Conservation (phyloP, 768 basidiomycete genomes). For the Dacryopinax primogenitus region DNA sequence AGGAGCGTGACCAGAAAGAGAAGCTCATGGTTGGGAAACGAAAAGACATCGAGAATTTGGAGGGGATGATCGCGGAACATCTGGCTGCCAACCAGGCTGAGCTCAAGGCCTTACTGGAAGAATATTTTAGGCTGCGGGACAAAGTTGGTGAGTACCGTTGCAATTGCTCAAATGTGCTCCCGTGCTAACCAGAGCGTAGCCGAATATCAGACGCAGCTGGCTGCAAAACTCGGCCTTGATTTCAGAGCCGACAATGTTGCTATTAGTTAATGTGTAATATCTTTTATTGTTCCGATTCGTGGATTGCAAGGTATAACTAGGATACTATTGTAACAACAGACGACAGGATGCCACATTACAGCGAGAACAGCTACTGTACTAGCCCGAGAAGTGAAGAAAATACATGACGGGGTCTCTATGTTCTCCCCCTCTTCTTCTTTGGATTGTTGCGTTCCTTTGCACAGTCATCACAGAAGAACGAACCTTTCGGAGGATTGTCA, state of each 20-base stretch:
- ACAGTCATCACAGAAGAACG: slow-evolving; percentile 11
- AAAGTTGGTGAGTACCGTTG: slow-evolving; percentile 44
- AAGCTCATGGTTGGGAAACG: slow-evolving; percentile 64
- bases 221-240: background rate
- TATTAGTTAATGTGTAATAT: background rate
- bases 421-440: slow-evolving; percentile 1
- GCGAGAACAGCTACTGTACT: background rate
- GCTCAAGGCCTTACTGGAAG: slow-evolving; percentile 64
- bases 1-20: slow-evolving; percentile 59
- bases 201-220: background rate
- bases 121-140: slow-evolving; percentile 71
- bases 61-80: slow-evolving; percentile 60
- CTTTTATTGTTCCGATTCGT: background rate
- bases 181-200: background rate
- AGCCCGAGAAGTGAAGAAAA: background rate
- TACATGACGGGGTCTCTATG: background rate
- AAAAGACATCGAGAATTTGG: slow-evolving; percentile 42
- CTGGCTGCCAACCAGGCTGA: slow-evolving; percentile 61
- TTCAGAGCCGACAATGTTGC: background rate
- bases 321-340: slow-evolving; percentile 3
- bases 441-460: slow-evolving; percentile 8
- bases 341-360: slow-evolving; percentile 3
- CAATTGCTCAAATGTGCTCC: background rate
- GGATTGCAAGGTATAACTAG: slow-evolving; percentile 1
- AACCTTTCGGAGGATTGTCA: background rate